Evolutionary conservation across 1,284 basidiomycete species (phyloP).

Genomic region (Cystobasidium slooffiae): DNA sequence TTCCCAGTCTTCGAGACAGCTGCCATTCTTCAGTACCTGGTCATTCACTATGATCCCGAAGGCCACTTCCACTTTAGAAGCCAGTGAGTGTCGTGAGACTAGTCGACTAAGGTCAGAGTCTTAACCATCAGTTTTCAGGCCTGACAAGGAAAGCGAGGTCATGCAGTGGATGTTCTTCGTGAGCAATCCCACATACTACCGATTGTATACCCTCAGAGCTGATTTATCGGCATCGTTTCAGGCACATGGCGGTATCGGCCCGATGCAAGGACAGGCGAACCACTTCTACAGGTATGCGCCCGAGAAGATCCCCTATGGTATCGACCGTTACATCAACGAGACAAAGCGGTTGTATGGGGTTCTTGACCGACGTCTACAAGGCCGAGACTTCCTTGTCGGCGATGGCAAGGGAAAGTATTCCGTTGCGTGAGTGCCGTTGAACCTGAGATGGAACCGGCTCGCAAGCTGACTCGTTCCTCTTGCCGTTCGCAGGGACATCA

Average conservation of each 20-base stretch:
- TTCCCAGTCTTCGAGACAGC: conserved; percentile 72
- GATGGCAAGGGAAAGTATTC: conserved; percentile 68
- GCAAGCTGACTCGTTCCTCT: not conserved
- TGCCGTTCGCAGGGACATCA: conserved; percentile 24
- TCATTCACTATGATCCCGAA: conserved; percentile 60
- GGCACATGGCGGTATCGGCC: conserved; percentile 71
- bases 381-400: conserved; percentile 67
- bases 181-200: not conserved
- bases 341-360: conserved; percentile 76
- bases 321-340: conserved; percentile 72
- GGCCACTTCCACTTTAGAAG: conserved; percentile 65
- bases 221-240: conserved; percentile 11
- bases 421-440: conserved; percentile 58
- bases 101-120: conserved; percentile 16
- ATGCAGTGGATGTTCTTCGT: conserved; percentile 79
- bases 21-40: conserved; percentile 70
- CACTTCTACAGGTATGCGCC: conserved; percentile 62
- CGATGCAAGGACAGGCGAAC: conserved; percentile 67
- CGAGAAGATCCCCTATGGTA: conserved; percentile 61
- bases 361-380: conserved; percentile 69
- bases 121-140: conserved; percentile 57
- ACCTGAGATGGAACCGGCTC: not conserved
- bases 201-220: too few relatives aligned
- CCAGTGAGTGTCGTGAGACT: conserved; percentile 50
- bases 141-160: conserved; percentile 64